A percentile compares a stretch with the other conserved stretches of the same genome.
phyloP scores from a whole-genome alignment of 1,139 yeast genomes.

The Pneumocystis oryctolagi region DNA sequence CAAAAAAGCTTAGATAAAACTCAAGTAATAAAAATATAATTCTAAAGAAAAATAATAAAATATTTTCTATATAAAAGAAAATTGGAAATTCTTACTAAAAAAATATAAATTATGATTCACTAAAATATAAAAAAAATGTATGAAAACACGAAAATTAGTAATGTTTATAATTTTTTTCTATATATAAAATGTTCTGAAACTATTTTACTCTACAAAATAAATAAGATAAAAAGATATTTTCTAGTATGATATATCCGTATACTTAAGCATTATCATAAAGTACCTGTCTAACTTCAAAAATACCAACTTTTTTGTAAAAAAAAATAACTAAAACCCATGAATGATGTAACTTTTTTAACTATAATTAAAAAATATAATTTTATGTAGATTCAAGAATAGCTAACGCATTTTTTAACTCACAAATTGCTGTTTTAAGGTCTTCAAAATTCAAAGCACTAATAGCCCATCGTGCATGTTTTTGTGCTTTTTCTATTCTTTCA shows the following conservation, averaged over 20 bases:
- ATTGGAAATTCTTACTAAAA: not conserved
- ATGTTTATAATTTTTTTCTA: too few relatives aligned
- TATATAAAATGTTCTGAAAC: too few relatives aligned
- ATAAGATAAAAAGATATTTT: too few relatives aligned
- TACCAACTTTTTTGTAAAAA: too few relatives aligned
- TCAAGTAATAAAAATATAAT: not conserved
- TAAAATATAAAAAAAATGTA: too few relatives aligned
- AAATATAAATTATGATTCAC: too few relatives aligned
- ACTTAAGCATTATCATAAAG: too few relatives aligned
- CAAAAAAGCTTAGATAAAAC: not conserved
- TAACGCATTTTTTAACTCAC: constrained; percentile 55
- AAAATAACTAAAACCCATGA: too few relatives aligned
- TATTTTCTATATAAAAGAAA: too few relatives aligned
- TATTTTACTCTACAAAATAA: too few relatives aligned
- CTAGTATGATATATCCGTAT: too few relatives aligned
- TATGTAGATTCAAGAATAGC: not conserved
- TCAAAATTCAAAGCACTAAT: constrained; percentile 89
- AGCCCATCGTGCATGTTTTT: constrained; percentile 80
- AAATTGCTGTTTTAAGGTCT: constrained; percentile 65
- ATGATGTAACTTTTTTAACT: not conserved
- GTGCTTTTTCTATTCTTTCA: constrained; percentile 52
- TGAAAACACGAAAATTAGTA: not conserved
- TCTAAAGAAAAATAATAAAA: not conserved
- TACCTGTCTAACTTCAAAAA: too few relatives aligned
- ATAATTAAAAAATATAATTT: not conserved